phyloP scores from a whole-genome alignment of 768 basidiomycete species.

The Suillus variegatus region DNA sequence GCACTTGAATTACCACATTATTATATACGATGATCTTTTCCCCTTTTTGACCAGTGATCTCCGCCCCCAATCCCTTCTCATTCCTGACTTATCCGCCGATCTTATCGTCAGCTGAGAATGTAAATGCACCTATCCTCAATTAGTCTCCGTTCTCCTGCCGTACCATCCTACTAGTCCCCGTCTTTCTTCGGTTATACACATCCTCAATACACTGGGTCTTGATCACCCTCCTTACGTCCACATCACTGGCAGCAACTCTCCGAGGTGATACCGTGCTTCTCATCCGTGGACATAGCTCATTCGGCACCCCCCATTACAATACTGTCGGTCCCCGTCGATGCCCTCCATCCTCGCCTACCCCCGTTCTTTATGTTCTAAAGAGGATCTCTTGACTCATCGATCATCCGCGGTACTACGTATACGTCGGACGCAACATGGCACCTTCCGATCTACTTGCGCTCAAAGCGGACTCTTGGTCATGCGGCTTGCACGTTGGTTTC shows the following conservation, averaged over 20 bases:
- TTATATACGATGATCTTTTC: slow-evolving; percentile 33
- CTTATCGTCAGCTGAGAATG: slow-evolving; percentile 30
- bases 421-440: background rate
- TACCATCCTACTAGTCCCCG: background rate
- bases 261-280: slow-evolving; percentile 15
- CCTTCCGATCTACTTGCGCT: slow-evolving; percentile 15
- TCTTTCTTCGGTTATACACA: too few species aligned
- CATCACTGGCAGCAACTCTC: background rate
- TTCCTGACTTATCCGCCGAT: slow-evolving; percentile 38
- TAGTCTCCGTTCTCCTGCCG: background rate
- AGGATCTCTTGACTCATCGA: background rate
- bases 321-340: background rate
- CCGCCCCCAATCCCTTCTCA: slow-evolving; percentile 14
- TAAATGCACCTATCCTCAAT: slow-evolving; percentile 25
- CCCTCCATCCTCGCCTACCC: background rate
- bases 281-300: slow-evolving; percentile 32
- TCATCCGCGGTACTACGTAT: slow-evolving; percentile 5
- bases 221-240: too few species aligned
- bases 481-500: background rate
- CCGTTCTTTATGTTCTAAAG: background rate
- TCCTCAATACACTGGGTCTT: too few species aligned
- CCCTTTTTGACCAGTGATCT: slow-evolving; percentile 16
- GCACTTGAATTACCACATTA: slow-evolving; percentile 19
- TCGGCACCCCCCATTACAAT: background rate
- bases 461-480: slow-evolving; percentile 21